phyloP scores from a whole-genome alignment of 2,329 filamentous ascomycete species.

The Diaporthe longicolla region DNA sequence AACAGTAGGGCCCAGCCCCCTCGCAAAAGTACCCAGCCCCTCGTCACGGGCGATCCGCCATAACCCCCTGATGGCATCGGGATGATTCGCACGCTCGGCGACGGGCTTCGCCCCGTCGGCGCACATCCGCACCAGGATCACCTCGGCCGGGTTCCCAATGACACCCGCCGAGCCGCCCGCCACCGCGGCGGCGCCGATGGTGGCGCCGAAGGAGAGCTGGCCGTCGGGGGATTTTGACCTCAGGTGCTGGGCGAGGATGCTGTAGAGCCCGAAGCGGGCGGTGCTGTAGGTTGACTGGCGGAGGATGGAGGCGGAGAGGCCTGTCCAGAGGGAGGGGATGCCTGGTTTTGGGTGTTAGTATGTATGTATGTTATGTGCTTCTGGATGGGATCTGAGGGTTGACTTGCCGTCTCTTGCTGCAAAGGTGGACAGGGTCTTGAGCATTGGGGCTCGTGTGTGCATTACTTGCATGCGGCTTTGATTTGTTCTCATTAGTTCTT shows the following conservation, averaged over 20 bases:
- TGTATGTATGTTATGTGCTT: no score
- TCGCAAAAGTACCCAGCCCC: constrained; percentile 55
- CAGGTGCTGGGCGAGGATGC: constrained; percentile 51
- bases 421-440: constrained; percentile 55
- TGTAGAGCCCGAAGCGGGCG: constrained; percentile 60
- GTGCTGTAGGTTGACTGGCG: constrained; percentile 62
- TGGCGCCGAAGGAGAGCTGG: constrained; percentile 52
- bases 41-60: constrained; percentile 55
- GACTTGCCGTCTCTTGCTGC: constrained; percentile 56
- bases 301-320: constrained; percentile 60
- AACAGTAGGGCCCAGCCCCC: constrained; percentile 57
- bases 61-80: constrained; percentile 55
- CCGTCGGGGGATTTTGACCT: constrained; percentile 40
- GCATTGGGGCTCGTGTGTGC: constrained; percentile 57
- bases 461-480: constrained; percentile 60
- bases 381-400: background rate
- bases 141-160: constrained; percentile 62
- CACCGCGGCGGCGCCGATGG: constrained; percentile 56
- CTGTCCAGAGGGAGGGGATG: constrained; percentile 58
- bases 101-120: constrained; percentile 58
- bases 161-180: constrained; percentile 59
- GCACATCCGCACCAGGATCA: constrained; percentile 61
- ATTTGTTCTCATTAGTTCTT: background rate
- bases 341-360: constrained; percentile 46
- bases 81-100: constrained; percentile 55